Evolutionary conservation across 805 yeast species (phyloP).

Genomic region (Zygoascus flipseniorum): DNA sequence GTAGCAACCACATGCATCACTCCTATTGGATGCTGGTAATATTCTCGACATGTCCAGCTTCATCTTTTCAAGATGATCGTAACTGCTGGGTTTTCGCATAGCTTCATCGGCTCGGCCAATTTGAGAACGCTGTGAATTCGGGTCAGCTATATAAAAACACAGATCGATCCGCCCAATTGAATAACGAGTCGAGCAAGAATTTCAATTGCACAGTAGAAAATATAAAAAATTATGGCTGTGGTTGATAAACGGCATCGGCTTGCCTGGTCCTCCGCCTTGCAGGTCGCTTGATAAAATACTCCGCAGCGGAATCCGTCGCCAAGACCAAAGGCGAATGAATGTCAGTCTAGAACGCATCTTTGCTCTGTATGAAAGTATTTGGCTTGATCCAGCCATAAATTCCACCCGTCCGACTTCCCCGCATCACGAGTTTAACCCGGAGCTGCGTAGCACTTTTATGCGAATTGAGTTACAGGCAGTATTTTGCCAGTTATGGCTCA

Average conservation of each 20-base stretch:
- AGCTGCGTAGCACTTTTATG: too few species aligned
- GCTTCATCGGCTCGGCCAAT: not conserved
- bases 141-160: slow-evolving; percentile 74
- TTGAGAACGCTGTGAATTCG: too few species aligned
- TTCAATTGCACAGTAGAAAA: slow-evolving; percentile 63
- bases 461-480: too few species aligned
- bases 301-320: slow-evolving; percentile 26
- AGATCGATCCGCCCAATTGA: slow-evolving; percentile 63
- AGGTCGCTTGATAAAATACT: slow-evolving; percentile 21
- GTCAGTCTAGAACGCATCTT: too few species aligned
- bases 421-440: too few species aligned
- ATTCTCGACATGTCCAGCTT: not conserved
- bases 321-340: slow-evolving; percentile 19
- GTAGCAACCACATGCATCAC: not conserved
- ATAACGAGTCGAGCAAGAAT: slow-evolving; percentile 46
- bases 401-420: too few species aligned
- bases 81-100: not conserved
- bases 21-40: not conserved
- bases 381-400: too few species aligned
- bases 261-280: slow-evolving; percentile 15
- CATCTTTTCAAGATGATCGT: not conserved
- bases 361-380: too few species aligned
- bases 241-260: slow-evolving; percentile 34
- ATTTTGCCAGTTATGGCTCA: too few species aligned
- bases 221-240: slow-evolving; percentile 57